A percentile compares a stretch with the other conserved stretches of the same genome.
phyloP scores from a whole-genome alignment of 352 stramenopile genomes.

The Pythium dissimile region DNA sequence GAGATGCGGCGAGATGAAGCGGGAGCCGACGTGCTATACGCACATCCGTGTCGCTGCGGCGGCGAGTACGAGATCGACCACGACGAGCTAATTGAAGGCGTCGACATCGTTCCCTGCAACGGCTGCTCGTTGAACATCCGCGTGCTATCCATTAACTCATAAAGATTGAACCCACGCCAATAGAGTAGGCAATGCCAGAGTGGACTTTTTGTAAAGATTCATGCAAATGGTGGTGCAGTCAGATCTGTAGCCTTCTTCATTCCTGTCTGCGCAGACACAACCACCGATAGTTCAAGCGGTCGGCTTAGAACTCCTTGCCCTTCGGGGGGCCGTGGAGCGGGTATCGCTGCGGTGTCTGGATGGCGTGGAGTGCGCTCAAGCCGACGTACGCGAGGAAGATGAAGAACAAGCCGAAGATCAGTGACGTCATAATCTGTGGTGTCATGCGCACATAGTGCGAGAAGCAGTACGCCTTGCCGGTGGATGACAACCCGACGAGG shows the following conservation, averaged over 20 bases:
- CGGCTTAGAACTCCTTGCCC: constrained; percentile 88
- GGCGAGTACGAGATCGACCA: constrained; percentile 68
- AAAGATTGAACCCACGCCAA: too few relatives aligned
- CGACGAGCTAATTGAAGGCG: constrained; percentile 56
- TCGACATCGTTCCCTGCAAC: constrained; percentile 71
- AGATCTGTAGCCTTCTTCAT: too few relatives aligned
- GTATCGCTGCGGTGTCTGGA: constrained; percentile 77
- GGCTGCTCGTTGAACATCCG: constrained; percentile 82
- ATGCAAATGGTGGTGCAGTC: too few relatives aligned
- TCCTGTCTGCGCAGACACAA: too few relatives aligned
- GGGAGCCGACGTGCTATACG: constrained; percentile 49
- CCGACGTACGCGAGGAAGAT: constrained; percentile 75
- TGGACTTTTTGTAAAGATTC: constrained; percentile 2
- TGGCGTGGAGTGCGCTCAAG: constrained; percentile 59
- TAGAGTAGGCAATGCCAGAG: too few relatives aligned
- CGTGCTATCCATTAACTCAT: constrained; percentile 25
- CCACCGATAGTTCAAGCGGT: too few relatives aligned
- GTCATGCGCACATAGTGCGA: constrained; percentile 85
- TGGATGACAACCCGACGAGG: constrained; percentile 39
- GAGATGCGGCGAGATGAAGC: constrained; percentile 43
- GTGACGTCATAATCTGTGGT: constrained; percentile 63
- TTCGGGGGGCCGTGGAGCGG: constrained; percentile 65
- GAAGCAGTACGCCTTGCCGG: constrained; percentile 77
- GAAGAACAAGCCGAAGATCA: constrained; percentile 80
- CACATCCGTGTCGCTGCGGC: constrained; percentile 65